These are phyloP conservation scores for Penicillium malachiteum DNA, from an alignment of 495 filamentous ascomycete genomes.

Conservation along the genomic window DNA sequence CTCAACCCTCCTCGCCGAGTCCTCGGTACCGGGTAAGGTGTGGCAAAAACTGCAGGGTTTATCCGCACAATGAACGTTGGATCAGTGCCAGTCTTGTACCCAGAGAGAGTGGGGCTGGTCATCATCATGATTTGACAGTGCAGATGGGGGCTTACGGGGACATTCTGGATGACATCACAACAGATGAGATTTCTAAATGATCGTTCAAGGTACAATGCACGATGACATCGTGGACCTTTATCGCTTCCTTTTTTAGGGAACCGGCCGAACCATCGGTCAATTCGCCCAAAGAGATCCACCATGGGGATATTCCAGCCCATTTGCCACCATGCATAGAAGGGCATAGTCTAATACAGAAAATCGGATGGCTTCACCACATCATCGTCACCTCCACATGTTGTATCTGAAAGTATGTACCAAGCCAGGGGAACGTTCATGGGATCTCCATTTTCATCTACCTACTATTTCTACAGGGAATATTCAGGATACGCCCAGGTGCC, in stretches of 20 bases:
- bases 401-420: too few species aligned
- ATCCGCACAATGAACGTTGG: background rate
- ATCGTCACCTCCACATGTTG: too few species aligned
- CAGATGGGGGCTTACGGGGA: background rate
- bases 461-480: too few species aligned
- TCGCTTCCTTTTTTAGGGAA: background rate
- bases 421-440: too few species aligned
- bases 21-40: conserved; percentile 5
- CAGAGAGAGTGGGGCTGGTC: background rate
- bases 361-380: background rate
- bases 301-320: background rate
- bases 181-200: background rate
- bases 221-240: background rate
- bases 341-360: background rate
- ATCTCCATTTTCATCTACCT: too few species aligned
- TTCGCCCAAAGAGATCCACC: background rate
- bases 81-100: background rate
- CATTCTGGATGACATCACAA: conserved; percentile 6
- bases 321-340: background rate
- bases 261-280: background rate
- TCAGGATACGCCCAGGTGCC: too few species aligned
- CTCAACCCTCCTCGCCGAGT: too few species aligned
- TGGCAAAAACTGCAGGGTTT: background rate
- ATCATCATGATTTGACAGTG: conserved; percentile 10
- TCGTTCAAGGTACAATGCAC: conserved; percentile 9